Conservation (phyloP, 2,329 filamentous ascomycete genomes). For the Colletotrichum musae region DNA sequence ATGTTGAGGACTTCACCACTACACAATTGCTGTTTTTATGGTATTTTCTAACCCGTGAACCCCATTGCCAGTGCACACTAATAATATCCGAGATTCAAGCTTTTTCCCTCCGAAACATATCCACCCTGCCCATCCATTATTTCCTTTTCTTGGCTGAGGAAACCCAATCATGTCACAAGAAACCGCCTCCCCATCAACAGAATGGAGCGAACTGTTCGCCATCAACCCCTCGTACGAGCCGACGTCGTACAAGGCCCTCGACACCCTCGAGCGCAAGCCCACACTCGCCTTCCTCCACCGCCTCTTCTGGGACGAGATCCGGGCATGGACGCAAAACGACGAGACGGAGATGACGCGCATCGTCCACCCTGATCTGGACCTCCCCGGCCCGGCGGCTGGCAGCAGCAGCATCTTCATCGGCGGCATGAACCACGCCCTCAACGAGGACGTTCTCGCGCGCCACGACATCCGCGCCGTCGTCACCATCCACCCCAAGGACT, state of each 20-base stretch:
- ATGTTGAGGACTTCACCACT: neutral
- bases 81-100: neutral
- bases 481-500: conserved; percentile 27
- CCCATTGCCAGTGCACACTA: too few relatives aligned
- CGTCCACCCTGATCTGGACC: conserved; percentile 9
- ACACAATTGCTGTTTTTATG: neutral
- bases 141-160: neutral
- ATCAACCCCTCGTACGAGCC: conserved; percentile 17
- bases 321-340: conserved; percentile 28
- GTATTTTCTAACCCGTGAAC: neutral
- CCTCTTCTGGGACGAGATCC: conserved; percentile 25
- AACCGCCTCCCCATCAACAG: conserved; percentile 6
- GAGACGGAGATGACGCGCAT: conserved; percentile 21
- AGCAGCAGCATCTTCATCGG: conserved; percentile 14
- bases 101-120: too few relatives aligned
- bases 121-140: neutral
- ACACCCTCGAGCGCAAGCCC: conserved; percentile 17
- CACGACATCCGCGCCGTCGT: conserved; percentile 12
- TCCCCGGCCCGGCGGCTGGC: neutral
- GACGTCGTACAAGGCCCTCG: conserved; percentile 22
- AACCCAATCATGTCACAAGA: conserved; percentile 21
- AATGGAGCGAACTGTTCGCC: conserved; percentile 27
- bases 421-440: conserved; percentile 30
- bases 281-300: conserved; percentile 13
- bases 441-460: conserved; percentile 8